Evolutionary conservation across 2,329 filamentous ascomycete genomes (phyloP).

Genomic region (Neonectria coccinea): DNA sequence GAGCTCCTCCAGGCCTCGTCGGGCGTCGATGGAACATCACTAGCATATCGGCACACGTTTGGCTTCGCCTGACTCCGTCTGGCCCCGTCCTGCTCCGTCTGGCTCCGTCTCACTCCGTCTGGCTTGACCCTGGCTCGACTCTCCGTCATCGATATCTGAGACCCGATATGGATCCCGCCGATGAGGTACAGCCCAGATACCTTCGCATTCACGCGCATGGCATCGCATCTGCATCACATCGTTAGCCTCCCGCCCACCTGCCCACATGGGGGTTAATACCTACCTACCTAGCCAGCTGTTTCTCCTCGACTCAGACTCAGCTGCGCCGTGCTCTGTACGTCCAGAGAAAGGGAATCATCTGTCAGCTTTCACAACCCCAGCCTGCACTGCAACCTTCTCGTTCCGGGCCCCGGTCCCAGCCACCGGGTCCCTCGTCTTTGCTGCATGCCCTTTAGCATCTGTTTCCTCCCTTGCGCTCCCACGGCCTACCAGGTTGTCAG

Average conservation of each 20-base stretch:
- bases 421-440: conserved; percentile 31
- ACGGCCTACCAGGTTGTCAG: not conserved
- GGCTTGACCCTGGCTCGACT: conserved; percentile 26
- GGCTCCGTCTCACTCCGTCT: conserved; percentile 10
- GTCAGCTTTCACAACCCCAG: conserved; percentile 29
- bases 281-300: not conserved
- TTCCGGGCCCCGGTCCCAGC: conserved; percentile 36
- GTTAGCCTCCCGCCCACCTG: conserved; percentile 30
- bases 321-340: conserved; percentile 15
- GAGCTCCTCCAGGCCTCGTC: conserved; percentile 12
- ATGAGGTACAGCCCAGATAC: conserved; percentile 35
- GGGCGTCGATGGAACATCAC: conserved; percentile 1
- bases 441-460: conserved; percentile 23
- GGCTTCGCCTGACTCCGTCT: conserved; percentile 12
- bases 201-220: conserved; percentile 35
- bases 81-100: conserved; percentile 12
- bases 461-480: conserved; percentile 15
- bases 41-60: conserved; percentile 1
- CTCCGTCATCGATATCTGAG: conserved; percentile 34
- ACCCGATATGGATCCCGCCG: conserved; percentile 36
- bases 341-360: conserved; percentile 17
- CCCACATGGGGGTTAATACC: conserved; percentile 18
- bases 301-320: conserved; percentile 29
- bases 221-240: conserved; percentile 31
- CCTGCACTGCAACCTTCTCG: conserved; percentile 34